Conservation (phyloP, 2,329 filamentous ascomycete genomes). For the Cytospora leucostoma region DNA sequence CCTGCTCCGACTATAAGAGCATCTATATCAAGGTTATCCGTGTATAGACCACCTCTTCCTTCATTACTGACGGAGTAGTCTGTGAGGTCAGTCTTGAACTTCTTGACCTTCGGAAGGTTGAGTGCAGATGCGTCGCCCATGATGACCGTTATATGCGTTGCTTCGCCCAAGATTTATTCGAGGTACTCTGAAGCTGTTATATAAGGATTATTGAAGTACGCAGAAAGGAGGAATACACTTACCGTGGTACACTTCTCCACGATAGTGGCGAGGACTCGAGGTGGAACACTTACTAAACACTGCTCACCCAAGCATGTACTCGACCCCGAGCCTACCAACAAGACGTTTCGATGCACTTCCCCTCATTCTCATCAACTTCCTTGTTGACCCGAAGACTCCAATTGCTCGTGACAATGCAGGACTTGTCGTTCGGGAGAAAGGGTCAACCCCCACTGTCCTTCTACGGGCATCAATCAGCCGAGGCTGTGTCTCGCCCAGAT, state of each 20-base stretch:
- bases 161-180: neutral
- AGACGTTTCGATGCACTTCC: neutral
- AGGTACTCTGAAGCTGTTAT: neutral
- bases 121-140: slow-evolving; percentile 30
- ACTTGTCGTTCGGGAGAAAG: neutral
- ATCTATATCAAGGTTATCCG: slow-evolving; percentile 46
- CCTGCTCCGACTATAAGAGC: slow-evolving; percentile 49
- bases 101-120: slow-evolving; percentile 33
- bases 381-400: neutral
- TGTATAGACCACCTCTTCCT: slow-evolving; percentile 42
- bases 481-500: neutral
- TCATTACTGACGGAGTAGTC: slow-evolving; percentile 40
- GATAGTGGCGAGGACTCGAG: neutral
- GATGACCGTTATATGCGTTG: slow-evolving; percentile 4
- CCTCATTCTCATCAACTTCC: neutral
- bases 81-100: slow-evolving; percentile 45
- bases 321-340: neutral
- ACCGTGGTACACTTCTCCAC: neutral
- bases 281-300: too few species aligned
- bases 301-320: neutral
- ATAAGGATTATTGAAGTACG: neutral
- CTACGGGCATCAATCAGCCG: neutral
- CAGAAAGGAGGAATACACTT: neutral
- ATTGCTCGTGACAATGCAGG: neutral
- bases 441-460: too few species aligned